Evolutionary conservation across 116 monocot genomes (phyloP).

Genomic region (Phalaenopsis hybrid): DNA sequence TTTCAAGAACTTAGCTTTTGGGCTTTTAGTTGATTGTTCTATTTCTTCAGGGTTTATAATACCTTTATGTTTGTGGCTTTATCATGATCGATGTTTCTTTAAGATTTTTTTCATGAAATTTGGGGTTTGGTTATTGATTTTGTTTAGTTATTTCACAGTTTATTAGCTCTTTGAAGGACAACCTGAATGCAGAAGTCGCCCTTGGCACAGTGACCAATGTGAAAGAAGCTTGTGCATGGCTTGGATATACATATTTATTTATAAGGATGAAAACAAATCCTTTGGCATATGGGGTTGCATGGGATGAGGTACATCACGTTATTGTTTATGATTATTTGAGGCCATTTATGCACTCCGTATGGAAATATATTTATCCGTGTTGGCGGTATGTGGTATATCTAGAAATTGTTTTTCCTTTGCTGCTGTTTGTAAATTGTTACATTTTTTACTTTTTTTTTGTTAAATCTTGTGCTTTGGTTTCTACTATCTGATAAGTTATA

Average conservation of each 20-base stretch:
- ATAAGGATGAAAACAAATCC: constrained; percentile 99
- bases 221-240: constrained; percentile 97
- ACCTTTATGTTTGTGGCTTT: not conserved
- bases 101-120: not conserved
- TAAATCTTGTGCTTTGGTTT: not conserved
- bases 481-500: not conserved
- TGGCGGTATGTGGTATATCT: too few species aligned
- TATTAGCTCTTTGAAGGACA: constrained; percentile 81
- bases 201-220: constrained; percentile 96
- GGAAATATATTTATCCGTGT: not conserved
- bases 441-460: not conserved
- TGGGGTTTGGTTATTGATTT: not conserved
- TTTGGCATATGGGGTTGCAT: constrained; percentile 89
- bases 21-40: constrained; percentile 2
- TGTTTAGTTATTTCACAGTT: constrained; percentile 35
- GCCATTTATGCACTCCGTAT: not conserved
- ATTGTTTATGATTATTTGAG: not conserved
- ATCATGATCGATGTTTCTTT: not conserved
- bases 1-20: not conserved
- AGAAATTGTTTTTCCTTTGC: too few species aligned
- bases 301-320: constrained; percentile 72
- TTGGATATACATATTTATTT: constrained; percentile 97
- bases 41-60: not conserved
- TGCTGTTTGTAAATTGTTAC: not conserved
- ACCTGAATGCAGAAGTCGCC: constrained; percentile 93